A percentile compares a stretch with the other conserved stretches of the same genome.
Conservation (phyloP, 257 asterid species). For the Mentha longifolia region DNA sequence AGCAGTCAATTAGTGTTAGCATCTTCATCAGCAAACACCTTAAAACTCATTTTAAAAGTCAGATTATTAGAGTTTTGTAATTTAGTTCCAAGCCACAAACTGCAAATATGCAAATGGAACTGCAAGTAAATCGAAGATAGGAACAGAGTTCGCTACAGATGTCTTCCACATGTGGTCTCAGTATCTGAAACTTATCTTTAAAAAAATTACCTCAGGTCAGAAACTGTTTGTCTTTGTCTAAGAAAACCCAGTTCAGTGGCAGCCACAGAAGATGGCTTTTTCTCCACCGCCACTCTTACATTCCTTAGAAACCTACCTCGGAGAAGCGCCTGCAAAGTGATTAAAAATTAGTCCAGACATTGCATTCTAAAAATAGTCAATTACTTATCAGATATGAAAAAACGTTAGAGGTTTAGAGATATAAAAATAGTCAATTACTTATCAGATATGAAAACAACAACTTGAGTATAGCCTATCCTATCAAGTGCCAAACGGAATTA, state of each 20-base stretch:
- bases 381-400: background rate
- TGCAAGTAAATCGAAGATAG: background rate
- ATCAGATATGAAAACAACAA: conserved; percentile 7
- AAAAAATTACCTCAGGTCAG: conserved; percentile 71
- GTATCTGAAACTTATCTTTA: background rate
- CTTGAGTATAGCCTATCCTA: conserved; percentile 1
- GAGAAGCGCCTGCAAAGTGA: conserved; percentile 67
- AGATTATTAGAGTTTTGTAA: background rate
- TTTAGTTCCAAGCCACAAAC: conserved; percentile 5
- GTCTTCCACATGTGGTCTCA: background rate
- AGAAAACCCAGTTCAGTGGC: conserved; percentile 75
- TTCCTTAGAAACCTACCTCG: conserved; percentile 79
- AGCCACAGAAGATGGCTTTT: conserved; percentile 61
- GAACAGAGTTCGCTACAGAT: background rate
- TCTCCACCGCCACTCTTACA: conserved; percentile 50
- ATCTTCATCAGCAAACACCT: background rate
- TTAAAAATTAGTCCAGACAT: conserved; percentile 17
- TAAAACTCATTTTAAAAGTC: background rate
- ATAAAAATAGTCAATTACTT: background rate
- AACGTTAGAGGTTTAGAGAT: background rate
- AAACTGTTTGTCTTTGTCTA: conserved; percentile 74
- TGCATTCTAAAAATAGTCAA: conserved; percentile 5
- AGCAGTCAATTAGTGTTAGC: background rate
- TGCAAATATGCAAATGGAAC: background rate
- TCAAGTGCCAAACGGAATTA: background rate